Percentiles rank a stretch among this genome's conserved stretches.
Conservation (phyloP, 1,284 basidiomycete genomes). For the Ceratobasidium sp. region DNA sequence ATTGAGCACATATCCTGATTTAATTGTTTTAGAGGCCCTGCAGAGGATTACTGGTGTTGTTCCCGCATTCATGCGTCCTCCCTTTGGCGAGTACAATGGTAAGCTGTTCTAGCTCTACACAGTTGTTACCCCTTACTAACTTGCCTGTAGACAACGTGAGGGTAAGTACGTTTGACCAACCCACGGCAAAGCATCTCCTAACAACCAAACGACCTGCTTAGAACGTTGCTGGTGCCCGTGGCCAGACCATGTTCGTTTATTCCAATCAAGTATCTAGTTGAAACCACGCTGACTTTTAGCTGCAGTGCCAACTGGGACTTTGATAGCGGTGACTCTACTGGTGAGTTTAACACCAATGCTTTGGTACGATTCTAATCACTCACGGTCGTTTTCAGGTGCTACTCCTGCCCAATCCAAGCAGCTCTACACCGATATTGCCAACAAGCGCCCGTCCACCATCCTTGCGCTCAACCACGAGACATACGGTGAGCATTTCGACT, state of each 20-base stretch:
- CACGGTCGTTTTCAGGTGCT: neutral
- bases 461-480: constrained; percentile 44
- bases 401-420: constrained; percentile 13
- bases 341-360: neutral
- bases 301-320: constrained; percentile 41
- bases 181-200: neutral
- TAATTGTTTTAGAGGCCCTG: constrained; percentile 41
- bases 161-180: neutral
- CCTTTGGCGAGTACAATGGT: constrained; percentile 47
- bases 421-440: constrained; percentile 5
- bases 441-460: constrained; percentile 33
- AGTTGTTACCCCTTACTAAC: neutral
- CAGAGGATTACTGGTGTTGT: constrained; percentile 37
- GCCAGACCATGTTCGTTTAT: constrained; percentile 16
- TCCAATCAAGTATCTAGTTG: neutral
- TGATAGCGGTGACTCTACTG: constrained; percentile 41
- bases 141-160: constrained; percentile 15
- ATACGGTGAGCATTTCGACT: neutral
- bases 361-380: neutral
- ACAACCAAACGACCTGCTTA: neutral
- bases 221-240: constrained; percentile 31
- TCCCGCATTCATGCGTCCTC: constrained; percentile 46
- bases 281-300: neutral
- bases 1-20: neutral
- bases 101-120: neutral